Percentiles rank a stretch among this genome's conserved stretches.
Conservation (phyloP, 441 rosid species). For the Codiaeum variegatum region DNA sequence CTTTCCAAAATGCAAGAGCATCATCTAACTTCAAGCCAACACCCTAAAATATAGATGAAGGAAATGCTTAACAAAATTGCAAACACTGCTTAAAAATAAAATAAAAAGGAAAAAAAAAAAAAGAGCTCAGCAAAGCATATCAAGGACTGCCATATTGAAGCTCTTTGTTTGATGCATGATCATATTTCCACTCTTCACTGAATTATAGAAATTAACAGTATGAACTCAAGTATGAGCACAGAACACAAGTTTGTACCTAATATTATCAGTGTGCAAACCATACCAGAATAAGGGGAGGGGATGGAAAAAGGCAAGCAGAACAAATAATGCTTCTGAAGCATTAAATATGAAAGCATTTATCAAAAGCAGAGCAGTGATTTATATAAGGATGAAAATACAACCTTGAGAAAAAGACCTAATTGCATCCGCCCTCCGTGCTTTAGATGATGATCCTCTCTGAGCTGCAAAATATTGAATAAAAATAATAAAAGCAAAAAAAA, state of each 20-base stretch:
- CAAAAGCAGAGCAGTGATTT: neutral
- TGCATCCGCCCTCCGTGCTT: slow-evolving; percentile 99
- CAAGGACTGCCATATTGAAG: slow-evolving; percentile 1
- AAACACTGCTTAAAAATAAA: neutral
- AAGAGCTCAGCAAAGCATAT: neutral
- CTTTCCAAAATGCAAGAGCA: slow-evolving; percentile 92
- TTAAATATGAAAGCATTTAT: neutral
- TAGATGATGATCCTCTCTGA: slow-evolving; percentile 90
- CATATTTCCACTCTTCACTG: neutral
- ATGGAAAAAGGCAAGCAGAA: neutral
- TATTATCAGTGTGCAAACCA: neutral
- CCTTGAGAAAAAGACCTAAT: slow-evolving; percentile 91
- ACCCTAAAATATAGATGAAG: slow-evolving; percentile 41
- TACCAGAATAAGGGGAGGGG: neutral
- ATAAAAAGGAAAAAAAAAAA: neutral
- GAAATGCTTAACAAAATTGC: neutral
- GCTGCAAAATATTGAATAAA: slow-evolving; percentile 37
- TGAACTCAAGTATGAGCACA: neutral
- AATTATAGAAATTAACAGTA: neutral
- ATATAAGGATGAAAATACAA: slow-evolving; percentile 27
- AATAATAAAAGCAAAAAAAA: neutral
- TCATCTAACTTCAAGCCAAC: slow-evolving; percentile 90
- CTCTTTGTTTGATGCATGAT: slow-evolving; percentile 1
- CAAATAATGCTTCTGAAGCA: neutral
- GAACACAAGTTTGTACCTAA: neutral